Evolutionary conservation across 1,139 yeast genomes (phyloP).

Genomic region (Blastobotrys elegans): DNA sequence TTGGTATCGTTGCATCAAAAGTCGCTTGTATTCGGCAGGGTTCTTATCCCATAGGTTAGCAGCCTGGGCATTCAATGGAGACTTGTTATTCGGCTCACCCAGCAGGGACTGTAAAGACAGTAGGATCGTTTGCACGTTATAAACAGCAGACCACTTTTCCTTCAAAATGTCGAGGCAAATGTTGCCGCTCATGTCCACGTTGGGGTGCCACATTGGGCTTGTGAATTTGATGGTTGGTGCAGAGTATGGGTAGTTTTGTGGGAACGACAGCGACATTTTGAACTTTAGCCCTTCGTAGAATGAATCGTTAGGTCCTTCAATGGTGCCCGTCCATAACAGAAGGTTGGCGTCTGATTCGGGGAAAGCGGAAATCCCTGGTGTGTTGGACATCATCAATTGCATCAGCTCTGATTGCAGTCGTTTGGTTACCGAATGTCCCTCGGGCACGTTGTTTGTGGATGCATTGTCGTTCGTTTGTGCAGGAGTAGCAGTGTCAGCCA

Average conservation of each 20-base stretch:
- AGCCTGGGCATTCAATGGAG: constrained; percentile 50
- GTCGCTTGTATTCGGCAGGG: constrained; percentile 43
- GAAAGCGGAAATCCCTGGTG: constrained; percentile 50
- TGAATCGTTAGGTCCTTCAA: constrained; percentile 59
- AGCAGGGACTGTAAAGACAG: constrained; percentile 54
- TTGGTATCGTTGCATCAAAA: constrained; percentile 43
- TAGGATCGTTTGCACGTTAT: constrained; percentile 56
- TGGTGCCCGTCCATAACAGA: constrained; percentile 56
- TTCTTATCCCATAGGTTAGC: constrained; percentile 45
- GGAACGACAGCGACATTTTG: constrained; percentile 50
- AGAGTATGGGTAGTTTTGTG: constrained; percentile 55
- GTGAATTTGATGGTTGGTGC: constrained; percentile 59
- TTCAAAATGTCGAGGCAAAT: constrained; percentile 50
- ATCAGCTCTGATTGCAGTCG: constrained; percentile 47
- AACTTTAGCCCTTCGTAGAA: constrained; percentile 54
- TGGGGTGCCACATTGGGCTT: constrained; percentile 70
- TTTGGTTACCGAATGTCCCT: constrained; percentile 43
- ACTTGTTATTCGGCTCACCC: constrained; percentile 50
- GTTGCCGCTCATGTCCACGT: constrained; percentile 61
- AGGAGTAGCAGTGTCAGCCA: constrained; percentile 3
- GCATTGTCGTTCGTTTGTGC: neutral
- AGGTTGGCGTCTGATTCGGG: constrained; percentile 50
- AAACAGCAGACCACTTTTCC: constrained; percentile 69
- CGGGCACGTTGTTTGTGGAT: constrained; percentile 24
- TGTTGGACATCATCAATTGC: constrained; percentile 47